Base-by-base conservation (phyloP, 805 yeast species). In the Metschnikowia orientalis region DNA sequence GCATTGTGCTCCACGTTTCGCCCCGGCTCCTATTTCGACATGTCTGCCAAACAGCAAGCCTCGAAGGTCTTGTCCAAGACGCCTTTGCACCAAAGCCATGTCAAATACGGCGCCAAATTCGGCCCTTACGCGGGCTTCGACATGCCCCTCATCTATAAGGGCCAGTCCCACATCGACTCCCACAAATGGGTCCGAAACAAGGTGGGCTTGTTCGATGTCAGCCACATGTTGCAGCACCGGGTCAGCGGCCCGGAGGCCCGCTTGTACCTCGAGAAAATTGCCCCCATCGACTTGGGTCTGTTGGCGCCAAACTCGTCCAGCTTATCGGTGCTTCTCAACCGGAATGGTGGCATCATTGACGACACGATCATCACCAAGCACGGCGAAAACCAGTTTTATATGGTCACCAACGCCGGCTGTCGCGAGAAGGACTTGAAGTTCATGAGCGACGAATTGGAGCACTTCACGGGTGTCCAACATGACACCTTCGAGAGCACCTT, bases 381-480 rank as follows among this genome's bases (percentile, higher is more conserved):
- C 55, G 89, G 73, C 22, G 76, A 75, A n/a, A 72, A 72, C 23
- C 72, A 72, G 32, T 90, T 74, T 54, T 88, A 88, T 57, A 77
- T 92, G 48, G 98, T 92, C 5, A 89, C 97, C 25, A 92, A 92
- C 59, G 98, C 97, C 3, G 97, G 95, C 6, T 84, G 97, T 51
- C 72, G 95, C 37, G 90, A 74, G 2, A 82, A 84, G 53, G 97
- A 89, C 54, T 56, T 77, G 13, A 64, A 60, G 10, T 89, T 84
- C 52, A 64, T 90, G 44, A 62, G 68, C 23, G 51, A 61, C 2
- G 81, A 81, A 51, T 59, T 78, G 20, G 44, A 53, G 7, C 38
- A 53, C 6, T 67, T 66, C 40, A 44, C 53, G 25, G 60, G 63
- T 32, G 59, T 69, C 11, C 56, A 63, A 18, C 67, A 67, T 37